phyloP scores from a whole-genome alignment of 2,329 filamentous ascomycete genomes.

The Sporothrix luriei region DNA sequence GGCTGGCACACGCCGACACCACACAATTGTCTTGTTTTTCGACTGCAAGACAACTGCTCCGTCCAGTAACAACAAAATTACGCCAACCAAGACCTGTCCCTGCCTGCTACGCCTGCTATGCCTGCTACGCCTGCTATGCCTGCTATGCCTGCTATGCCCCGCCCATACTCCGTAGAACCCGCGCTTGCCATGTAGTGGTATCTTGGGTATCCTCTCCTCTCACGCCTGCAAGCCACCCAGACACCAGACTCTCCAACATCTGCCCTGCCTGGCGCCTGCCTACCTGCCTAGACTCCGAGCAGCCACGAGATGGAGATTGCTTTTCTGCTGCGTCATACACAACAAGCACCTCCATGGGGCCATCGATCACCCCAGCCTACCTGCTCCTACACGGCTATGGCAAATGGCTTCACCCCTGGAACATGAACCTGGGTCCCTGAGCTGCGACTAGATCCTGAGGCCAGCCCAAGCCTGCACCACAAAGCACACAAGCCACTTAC shows the following conservation, averaged over 20 bases:
- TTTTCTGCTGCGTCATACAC: constrained; percentile 30
- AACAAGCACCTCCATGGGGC: background rate
- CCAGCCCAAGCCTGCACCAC: constrained; percentile 10
- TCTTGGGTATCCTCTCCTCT: constrained; percentile 1
- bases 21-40: background rate
- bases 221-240: background rate
- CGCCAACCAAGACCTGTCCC: background rate
- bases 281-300: constrained; percentile 11
- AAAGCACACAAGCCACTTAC: constrained; percentile 25
- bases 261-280: constrained; percentile 7
- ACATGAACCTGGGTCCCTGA: background rate
- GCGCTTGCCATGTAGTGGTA: background rate
- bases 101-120: background rate
- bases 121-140: background rate
- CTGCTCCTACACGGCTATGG: background rate
- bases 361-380: background rate
- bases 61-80: background rate
- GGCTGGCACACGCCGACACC: background rate
- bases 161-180: background rate
- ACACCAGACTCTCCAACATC: background rate
- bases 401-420: background rate
- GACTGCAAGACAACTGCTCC: background rate
- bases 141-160: background rate
- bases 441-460: constrained; percentile 22
- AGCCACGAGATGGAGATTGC: background rate